Conservation (phyloP, 1,284 basidiomycete species). For the Ustanciosporium gigantosporum region DNA sequence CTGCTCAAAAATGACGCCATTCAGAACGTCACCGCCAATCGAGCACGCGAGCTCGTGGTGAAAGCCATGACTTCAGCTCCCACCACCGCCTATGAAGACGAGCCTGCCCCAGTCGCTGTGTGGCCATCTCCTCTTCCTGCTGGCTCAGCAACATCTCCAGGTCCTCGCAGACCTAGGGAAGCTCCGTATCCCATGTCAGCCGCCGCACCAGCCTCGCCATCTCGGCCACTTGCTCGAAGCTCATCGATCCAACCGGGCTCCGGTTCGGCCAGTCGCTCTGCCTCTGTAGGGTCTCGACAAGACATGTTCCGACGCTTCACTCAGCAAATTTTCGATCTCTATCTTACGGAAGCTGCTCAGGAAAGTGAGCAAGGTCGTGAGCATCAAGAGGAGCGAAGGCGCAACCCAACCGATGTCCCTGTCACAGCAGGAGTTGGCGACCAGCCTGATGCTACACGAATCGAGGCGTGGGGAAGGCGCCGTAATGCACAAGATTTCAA, state of each 20-base stretch:
- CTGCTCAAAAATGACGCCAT: constrained; percentile 42
- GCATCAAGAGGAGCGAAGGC: constrained; percentile 7
- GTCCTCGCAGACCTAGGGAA: constrained; percentile 25
- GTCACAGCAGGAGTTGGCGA: constrained; percentile 7
- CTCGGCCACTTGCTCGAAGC: constrained; percentile 14
- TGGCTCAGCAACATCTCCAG: constrained; percentile 2
- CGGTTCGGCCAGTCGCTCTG: constrained; percentile 14
- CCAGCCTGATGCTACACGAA: neutral
- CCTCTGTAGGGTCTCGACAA: constrained; percentile 13
- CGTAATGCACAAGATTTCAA: constrained; percentile 18
- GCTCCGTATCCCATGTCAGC: constrained; percentile 40
- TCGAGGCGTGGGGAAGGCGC: no score
- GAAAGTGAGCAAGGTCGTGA: constrained; percentile 13
- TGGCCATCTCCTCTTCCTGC: constrained; percentile 19
- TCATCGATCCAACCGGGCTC: constrained; percentile 4
- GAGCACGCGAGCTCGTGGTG: constrained; percentile 46
- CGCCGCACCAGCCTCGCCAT: constrained; percentile 16
- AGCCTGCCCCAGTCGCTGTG: constrained; percentile 23
- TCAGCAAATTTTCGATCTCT: constrained; percentile 50
- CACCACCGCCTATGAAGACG: constrained; percentile 46
- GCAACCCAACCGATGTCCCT: constrained; percentile 7
- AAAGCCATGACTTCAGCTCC: constrained; percentile 44
- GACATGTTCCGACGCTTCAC: constrained; percentile 46
- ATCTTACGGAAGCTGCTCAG: constrained; percentile 45
- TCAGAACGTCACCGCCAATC: constrained; percentile 26